phyloP scores from a whole-genome alignment of 1,284 basidiomycete species.

The Fistulina hepatica region DNA sequence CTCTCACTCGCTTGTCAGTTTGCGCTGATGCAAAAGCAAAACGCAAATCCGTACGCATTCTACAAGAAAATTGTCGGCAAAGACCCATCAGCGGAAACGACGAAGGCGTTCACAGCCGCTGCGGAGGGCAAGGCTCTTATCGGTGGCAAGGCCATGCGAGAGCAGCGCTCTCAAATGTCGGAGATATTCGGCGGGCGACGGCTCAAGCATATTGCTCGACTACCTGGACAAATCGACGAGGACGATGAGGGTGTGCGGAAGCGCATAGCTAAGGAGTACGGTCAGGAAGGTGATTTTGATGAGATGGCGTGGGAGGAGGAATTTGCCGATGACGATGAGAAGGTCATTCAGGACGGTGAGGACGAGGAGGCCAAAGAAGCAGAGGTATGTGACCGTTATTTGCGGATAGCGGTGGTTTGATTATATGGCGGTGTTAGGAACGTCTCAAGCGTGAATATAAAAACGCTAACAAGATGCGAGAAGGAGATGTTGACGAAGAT shows the following conservation, averaged over 20 bases:
- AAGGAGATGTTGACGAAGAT: conserved; percentile 57
- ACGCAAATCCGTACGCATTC: conserved; percentile 65
- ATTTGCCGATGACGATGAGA: conserved; percentile 82
- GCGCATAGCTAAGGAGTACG: conserved; percentile 44
- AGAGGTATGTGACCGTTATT: conserved; percentile 40
- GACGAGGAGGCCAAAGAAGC: conserved; percentile 80
- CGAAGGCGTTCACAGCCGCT: conserved; percentile 56
- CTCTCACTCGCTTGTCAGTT: conserved; percentile 24
- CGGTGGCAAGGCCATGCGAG: conserved; percentile 32
- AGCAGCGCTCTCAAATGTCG: conserved; percentile 58
- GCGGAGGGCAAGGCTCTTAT: conserved; percentile 32
- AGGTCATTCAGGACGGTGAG: conserved; percentile 58
- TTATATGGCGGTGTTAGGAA: conserved; percentile 45
- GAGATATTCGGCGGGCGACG: conserved; percentile 51
- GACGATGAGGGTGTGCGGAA: conserved; percentile 41
- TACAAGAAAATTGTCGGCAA: conserved; percentile 49
- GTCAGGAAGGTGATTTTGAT: conserved; percentile 65
- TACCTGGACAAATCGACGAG: conserved; percentile 41
- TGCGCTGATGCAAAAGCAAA: conserved; percentile 43
- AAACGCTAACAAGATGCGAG: conserved; percentile 60
- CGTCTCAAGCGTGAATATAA: conserved; percentile 77
- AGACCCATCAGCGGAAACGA: conserved; percentile 44
- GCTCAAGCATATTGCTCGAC: conserved; percentile 51
- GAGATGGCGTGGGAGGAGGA: conserved; percentile 78
- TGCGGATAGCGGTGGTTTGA: conserved; percentile 1